Percentiles rank a stretch among this genome's conserved stretches.
These are phyloP conservation scores for Crotalaria pallida DNA, from an alignment of 306 rosid genomes.

Conservation along the genomic window DNA sequence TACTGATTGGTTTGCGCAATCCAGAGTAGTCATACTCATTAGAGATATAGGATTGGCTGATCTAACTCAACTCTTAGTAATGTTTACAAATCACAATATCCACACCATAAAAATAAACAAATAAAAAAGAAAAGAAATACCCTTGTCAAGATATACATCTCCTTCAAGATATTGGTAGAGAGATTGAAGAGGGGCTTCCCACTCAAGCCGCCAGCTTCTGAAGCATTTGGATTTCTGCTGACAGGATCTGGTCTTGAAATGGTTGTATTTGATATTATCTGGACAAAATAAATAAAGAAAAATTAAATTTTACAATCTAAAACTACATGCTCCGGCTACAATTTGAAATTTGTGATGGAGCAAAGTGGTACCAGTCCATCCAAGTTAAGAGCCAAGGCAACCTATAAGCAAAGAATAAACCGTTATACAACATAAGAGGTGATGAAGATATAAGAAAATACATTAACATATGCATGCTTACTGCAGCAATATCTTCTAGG, in stretches of 20 bases:
- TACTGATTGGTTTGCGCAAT: neutral
- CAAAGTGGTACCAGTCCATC: slow-evolving; percentile 81
- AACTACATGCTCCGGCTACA: neutral
- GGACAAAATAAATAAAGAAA: slow-evolving; percentile 15
- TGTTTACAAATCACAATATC: neutral
- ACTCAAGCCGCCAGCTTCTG: slow-evolving; percentile 93
- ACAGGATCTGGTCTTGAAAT: slow-evolving; percentile 82
- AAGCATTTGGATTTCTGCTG: slow-evolving; percentile 44
- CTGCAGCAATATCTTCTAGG: slow-evolving; percentile 99
- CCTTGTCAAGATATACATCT: slow-evolving; percentile 88
- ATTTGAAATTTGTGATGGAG: slow-evolving; percentile 9
- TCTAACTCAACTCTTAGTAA: neutral
- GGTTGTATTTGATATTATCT: slow-evolving; percentile 93
- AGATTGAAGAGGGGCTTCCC: slow-evolving; percentile 86
- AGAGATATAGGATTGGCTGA: neutral
- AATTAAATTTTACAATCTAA: slow-evolving; percentile 9
- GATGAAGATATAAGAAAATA: slow-evolving; percentile 5
- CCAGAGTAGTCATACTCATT: neutral
- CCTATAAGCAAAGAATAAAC: slow-evolving; percentile 48
- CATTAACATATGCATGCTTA: slow-evolving; percentile 33
- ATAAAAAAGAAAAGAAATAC: too few relatives aligned
- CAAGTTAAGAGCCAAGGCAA: slow-evolving; percentile 80
- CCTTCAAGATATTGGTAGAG: slow-evolving; percentile 74
- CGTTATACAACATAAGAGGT: slow-evolving; percentile 21
- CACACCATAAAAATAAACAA: slow-evolving; percentile 23